phyloP scores from a whole-genome alignment of 495 filamentous ascomycete species.

The Apodospora peruviana region DNA sequence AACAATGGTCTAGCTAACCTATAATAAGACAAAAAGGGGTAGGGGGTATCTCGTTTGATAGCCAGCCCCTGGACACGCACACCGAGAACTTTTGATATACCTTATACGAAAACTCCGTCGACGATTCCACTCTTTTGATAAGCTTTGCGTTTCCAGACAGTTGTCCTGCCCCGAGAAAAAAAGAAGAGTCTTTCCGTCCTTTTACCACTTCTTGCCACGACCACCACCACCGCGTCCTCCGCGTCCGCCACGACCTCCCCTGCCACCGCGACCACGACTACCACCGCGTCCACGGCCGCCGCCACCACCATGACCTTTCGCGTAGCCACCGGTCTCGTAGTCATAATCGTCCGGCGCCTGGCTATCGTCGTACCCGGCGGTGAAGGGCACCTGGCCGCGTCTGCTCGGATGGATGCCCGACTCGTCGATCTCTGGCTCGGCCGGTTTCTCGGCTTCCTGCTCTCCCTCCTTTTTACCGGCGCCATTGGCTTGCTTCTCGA shows the following conservation, averaged over 20 bases:
- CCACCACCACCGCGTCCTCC: conserved; percentile 11
- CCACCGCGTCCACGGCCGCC: conserved; percentile 11
- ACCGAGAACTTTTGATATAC: no score
- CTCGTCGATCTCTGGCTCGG: conserved; percentile 24
- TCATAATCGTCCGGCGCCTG: conserved; percentile 2
- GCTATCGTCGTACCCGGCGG: not conserved
- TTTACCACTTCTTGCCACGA: conserved; percentile 8
- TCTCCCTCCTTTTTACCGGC: conserved; percentile 1
- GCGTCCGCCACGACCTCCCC: conserved; percentile 5
- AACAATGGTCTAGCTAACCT: no score
- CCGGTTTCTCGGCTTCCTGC: conserved; percentile 20
- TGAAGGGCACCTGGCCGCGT: conserved; percentile 12
- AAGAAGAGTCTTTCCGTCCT: no score
- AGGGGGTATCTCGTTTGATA: no score
- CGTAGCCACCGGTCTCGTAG: conserved; percentile 6
- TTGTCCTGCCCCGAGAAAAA: no score
- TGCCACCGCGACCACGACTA: conserved; percentile 8
- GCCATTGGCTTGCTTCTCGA: conserved; percentile 30
- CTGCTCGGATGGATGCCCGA: conserved; percentile 25
- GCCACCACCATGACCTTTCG: conserved; percentile 1
- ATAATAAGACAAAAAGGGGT: no score
- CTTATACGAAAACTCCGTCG: no score
- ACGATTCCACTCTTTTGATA: no score
- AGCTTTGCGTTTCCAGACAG: no score
- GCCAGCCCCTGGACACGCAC: no score